phyloP scores from a whole-genome alignment of 2,329 filamentous ascomycete species.

The Botrytis deweyae region DNA sequence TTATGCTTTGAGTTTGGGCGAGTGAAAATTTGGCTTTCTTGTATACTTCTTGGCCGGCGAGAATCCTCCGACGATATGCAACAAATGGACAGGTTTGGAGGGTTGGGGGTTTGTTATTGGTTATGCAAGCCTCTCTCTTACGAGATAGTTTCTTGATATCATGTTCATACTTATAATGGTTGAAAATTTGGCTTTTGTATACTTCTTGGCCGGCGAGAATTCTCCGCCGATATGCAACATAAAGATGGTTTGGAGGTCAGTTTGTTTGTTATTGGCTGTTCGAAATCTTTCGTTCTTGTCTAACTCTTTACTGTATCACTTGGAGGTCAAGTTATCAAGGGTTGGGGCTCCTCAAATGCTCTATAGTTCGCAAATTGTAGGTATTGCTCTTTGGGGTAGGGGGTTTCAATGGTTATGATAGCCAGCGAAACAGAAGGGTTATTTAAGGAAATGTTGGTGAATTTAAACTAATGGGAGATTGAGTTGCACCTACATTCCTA shows the following conservation, averaged over 20 bases:
- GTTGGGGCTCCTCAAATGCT: fast-evolving
- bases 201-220: not conserved
- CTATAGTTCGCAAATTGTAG: fast-evolving
- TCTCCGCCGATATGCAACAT: not conserved
- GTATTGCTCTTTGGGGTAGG: not conserved
- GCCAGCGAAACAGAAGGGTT: fast-evolving
- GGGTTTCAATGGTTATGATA: fast-evolving
- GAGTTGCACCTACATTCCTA: too few species aligned
- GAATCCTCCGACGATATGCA: not conserved
- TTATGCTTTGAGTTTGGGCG: not conserved
- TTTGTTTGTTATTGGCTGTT: not conserved
- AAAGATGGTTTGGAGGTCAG: not conserved
- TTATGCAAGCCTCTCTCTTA: too few species aligned
- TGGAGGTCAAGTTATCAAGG: not conserved
- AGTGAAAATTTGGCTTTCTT: not conserved
- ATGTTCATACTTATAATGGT: not conserved
- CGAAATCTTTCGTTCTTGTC: fast-evolving
- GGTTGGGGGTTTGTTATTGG: too few species aligned
- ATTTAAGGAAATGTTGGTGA: fast-evolving
- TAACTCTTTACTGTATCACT: not conserved
- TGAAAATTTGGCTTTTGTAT: not conserved
- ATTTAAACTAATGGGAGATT: too few species aligned
- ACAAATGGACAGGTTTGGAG: not conserved
- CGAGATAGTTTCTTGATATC: too few species aligned
- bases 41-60: not conserved